phyloP scores from a whole-genome alignment of 1,284 basidiomycete genomes.

The Stygiomarasmius scandens region DNA sequence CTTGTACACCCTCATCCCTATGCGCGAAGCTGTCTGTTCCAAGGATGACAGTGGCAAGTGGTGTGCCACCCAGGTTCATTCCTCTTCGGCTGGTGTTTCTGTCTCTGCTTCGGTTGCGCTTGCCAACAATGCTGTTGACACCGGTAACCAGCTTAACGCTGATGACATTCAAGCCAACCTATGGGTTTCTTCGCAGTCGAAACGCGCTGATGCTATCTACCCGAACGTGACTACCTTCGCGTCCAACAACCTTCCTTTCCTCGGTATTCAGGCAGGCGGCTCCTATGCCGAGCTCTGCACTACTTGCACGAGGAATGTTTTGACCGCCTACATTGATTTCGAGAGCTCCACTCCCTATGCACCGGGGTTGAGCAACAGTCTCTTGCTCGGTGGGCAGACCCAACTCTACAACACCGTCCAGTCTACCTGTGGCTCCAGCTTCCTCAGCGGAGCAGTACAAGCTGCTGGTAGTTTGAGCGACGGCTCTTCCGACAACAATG shows the following conservation, averaged over 20 bases:
- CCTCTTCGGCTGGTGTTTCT: slow-evolving; percentile 19
- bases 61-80: slow-evolving; percentile 52
- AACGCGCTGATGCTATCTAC: slow-evolving; percentile 37
- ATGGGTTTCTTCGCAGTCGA: slow-evolving; percentile 28
- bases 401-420: slow-evolving; percentile 66
- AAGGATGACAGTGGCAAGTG: slow-evolving; percentile 71
- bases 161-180: slow-evolving; percentile 16
- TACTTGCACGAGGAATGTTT: slow-evolving; percentile 75
- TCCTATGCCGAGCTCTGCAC: slow-evolving; percentile 67
- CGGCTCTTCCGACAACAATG: slow-evolving; percentile 16
- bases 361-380: slow-evolving; percentile 66
- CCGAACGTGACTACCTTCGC: slow-evolving; percentile 74
- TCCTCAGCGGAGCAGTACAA: slow-evolving; percentile 64
- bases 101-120: slow-evolving; percentile 11
- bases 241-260: slow-evolving; percentile 72
- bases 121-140: slow-evolving; percentile 24
- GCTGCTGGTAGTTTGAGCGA: slow-evolving; percentile 62
- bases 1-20: slow-evolving; percentile 71
- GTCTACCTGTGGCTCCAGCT: slow-evolving; percentile 59
- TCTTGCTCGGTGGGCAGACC: slow-evolving; percentile 68
- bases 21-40: slow-evolving; percentile 70
- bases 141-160: slow-evolving; percentile 9
- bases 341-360: slow-evolving; percentile 74
- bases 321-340: slow-evolving; percentile 77
- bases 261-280: slow-evolving; percentile 67